phyloP scores from a whole-genome alignment of 257 asterid species.

The Jaltomata sinuosa region DNA sequence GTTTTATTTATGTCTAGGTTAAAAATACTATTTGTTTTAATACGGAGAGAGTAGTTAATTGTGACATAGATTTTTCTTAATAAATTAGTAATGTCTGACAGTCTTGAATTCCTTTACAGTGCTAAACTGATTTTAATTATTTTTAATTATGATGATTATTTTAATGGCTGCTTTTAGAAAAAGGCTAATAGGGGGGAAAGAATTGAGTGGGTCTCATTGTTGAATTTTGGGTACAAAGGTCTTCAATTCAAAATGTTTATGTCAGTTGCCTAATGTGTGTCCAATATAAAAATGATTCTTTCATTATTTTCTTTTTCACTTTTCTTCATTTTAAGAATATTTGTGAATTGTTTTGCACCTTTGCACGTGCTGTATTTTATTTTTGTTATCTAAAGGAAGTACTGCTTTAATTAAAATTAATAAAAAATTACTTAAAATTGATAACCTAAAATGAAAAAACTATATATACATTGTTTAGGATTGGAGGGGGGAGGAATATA shows the following conservation, averaged over 20 bases:
- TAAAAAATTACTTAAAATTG: too few species aligned
- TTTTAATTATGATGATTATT: background rate
- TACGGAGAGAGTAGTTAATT: too few species aligned
- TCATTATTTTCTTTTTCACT: background rate
- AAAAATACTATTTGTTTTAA: too few species aligned
- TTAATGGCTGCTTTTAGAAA: background rate
- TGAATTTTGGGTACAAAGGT: too few species aligned
- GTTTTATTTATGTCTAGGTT: too few species aligned
- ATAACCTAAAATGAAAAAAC: too few species aligned
- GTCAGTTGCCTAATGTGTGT: background rate
- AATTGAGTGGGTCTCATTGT: too few species aligned
- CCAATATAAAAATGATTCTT: background rate
- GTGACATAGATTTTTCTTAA: background rate
- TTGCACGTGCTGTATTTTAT: background rate
- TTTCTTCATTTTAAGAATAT: background rate
- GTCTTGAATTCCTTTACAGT: background rate
- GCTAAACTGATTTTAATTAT: background rate
- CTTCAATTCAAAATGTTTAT: background rate
- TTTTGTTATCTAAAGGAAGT: background rate
- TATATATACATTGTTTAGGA: too few species aligned
- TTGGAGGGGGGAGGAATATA: too few species aligned
- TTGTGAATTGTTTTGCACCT: background rate
- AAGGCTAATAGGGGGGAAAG: background rate
- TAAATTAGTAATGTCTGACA: background rate
- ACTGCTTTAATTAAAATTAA: background rate